Base-by-base conservation (phyloP, 108 stramenopile genomes). In the Aureococcus anophagefferens region DNA sequence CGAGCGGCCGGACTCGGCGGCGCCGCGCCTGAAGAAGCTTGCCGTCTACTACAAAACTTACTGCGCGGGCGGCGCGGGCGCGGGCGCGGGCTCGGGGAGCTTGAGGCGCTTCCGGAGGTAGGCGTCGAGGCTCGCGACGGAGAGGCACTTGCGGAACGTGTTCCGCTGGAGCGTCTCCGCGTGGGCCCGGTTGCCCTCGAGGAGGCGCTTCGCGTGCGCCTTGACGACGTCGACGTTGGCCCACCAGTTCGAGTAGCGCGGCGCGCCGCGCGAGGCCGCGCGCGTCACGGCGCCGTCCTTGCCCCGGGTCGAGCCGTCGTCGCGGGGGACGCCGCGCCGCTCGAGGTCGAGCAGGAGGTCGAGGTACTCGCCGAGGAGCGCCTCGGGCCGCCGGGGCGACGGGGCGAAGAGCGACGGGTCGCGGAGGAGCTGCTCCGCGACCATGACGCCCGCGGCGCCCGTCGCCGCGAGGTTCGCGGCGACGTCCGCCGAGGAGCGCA, bases 391-490 rank as follows among this genome's bases (percentile, higher is more conserved):
- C 29, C 30, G 45, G 11, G 1, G 4, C 32, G 29, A 4, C 9
- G 17, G 35, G 28, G 33, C 62, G 37, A 76, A 77, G 29, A 77
- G 25, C 28, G 72, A 72, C 11, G 77, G 77, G 31, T 77, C 33
- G 21, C 70, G 46, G 15, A 77, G 44, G 11, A 77, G 44, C 3
- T 69, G 72, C 62, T 77, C 77, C 4, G 72, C 77, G 44, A 44
- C 40, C 77, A 77, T 77, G 21, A 77, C 65, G 4, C 77, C 77
- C 0, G 35, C 67, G 31, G 77, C 72, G 18, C 31, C 31, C 21
- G 77, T 77, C 45, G n/a, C 46, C 32, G 4, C 36, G 7, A 67
- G 33, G 40, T 77, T 77, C 17, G 32, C 28, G 5, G 3, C 33
- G 11, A 74, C 70, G 45, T 77, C 77, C 37, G 44, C 63, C 14